Evolutionary conservation across 768 basidiomycete genomes (phyloP), one percentile per base, ranked within the genome.

Genomic region (Suillus clintonianus): DNA sequence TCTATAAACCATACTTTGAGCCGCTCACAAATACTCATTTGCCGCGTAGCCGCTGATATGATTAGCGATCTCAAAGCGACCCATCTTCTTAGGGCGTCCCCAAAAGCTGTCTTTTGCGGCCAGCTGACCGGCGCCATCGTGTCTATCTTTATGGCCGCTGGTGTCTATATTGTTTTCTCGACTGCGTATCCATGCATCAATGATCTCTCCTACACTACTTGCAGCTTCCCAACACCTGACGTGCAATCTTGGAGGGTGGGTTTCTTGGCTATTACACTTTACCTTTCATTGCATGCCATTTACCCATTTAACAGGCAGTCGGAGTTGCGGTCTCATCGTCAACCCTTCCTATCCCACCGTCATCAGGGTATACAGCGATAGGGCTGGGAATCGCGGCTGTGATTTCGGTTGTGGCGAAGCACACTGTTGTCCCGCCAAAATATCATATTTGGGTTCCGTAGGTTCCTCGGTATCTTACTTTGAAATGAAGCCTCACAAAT

Each of bases 21-120:
- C 32, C 11, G 36, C 43, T 45, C 22, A 43, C 15, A 30, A 19
- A 24, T 42, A 61, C 43, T 54, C 43, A 43, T 34, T n/a, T 30
- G 14, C 27, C 37, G 32, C 41, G 51, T 47, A 74, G 80, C 85
- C 27, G 69, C 81, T 36, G 89, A 89, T 70, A 88, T 89, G 88
- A 85, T 83, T 53, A 83, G 86, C 62, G 88, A 89, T 71, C 72
- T 89, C 68, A 88, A 89, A 76, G 86, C 89, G n/a, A 86, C 86
- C 64, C 88, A 88, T 71, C 84, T 89, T 63, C 81, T 89, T 30
- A 79, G 88, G 58, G 83, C 86, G 14, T 88, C 86, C 67, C 88
- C 88, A 43, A 81, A 75, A 61, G 85, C 85, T 72, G 85, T 89
- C 75, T 89, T 89, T 69, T 77, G 85, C 64, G 86, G 84, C 30